A percentile compares a stretch with the other conserved stretches of the same genome.
Evolutionary conservation across 805 yeast species (phyloP).

Genomic region (Ascoidea tarda): DNA sequence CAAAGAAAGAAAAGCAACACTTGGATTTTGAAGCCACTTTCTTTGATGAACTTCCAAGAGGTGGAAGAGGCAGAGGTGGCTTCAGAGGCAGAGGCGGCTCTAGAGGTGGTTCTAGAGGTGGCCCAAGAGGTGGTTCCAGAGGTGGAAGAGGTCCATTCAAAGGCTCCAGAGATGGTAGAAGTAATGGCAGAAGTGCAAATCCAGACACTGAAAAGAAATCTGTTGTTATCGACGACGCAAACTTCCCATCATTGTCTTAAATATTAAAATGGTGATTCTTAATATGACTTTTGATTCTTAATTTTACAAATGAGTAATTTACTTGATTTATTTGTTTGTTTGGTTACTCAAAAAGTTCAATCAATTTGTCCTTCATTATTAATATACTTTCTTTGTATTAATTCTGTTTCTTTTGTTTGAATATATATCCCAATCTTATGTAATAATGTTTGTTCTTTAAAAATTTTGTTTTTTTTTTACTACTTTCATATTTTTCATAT

Average conservation of each 20-base stretch:
- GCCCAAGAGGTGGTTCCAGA: constrained; percentile 18
- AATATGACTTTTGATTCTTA: too few relatives aligned
- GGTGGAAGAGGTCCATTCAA: constrained; percentile 1
- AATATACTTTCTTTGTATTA: too few relatives aligned
- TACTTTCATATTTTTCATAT: too few relatives aligned
- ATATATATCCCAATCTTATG: too few relatives aligned
- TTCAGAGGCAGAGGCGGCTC: constrained; percentile 19
- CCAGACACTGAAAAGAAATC: constrained; percentile 1
- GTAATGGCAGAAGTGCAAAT: background rate
- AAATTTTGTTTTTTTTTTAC: too few relatives aligned
- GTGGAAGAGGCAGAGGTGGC: constrained; percentile 19
- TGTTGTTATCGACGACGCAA: constrained; percentile 7
- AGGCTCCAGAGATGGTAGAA: background rate
- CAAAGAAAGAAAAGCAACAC: constrained; percentile 67
- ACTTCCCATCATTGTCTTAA: constrained; percentile 9
- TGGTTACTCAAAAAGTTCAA: too few relatives aligned
- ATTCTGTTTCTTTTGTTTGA: too few relatives aligned
- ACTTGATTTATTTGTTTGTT: too few relatives aligned
- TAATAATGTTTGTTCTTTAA: too few relatives aligned
- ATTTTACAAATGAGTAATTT: too few relatives aligned
- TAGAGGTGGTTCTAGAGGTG: constrained; percentile 17
- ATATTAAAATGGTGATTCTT: too few relatives aligned
- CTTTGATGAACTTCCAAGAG: constrained; percentile 39
- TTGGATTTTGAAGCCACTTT: constrained; percentile 65
- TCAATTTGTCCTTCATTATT: too few relatives aligned